These are phyloP conservation scores for Neostapfia colusana DNA, from an alignment of 176 grass and related monocot species.

Conservation along the genomic window DNA sequence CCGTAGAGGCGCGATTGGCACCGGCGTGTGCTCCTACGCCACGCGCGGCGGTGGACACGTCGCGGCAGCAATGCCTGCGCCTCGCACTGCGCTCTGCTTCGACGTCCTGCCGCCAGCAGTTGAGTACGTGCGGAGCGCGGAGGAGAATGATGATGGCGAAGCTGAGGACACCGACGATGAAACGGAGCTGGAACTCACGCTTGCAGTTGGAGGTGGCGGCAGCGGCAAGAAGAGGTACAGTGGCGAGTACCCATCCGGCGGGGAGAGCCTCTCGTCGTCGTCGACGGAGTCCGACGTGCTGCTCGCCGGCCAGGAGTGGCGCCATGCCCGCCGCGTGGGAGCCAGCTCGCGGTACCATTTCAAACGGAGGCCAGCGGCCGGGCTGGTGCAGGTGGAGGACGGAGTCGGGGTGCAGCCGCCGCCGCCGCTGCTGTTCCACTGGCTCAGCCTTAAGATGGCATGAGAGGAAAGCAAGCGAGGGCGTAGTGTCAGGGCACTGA, in stretches of 20 bases:
- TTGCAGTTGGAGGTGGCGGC: slow-evolving; percentile 46
- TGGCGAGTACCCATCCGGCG: slow-evolving; percentile 38
- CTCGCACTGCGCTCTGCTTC: slow-evolving; percentile 46
- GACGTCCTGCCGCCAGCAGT: slow-evolving; percentile 47
- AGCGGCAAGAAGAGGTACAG: slow-evolving; percentile 50
- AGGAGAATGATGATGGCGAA: slow-evolving; percentile 18
- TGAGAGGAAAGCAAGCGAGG: slow-evolving; percentile 17
- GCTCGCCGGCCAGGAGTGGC: slow-evolving; percentile 43
- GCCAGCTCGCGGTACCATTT: slow-evolving; percentile 28
- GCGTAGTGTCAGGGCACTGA: slow-evolving; percentile 29
- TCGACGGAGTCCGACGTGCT: slow-evolving; percentile 65
- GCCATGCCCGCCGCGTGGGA: neutral
- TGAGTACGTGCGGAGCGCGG: slow-evolving; percentile 54
- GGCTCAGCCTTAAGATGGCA: slow-evolving; percentile 73
- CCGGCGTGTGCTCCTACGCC: slow-evolving; percentile 31
- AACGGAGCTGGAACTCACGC: slow-evolving; percentile 61
- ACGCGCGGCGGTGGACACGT: slow-evolving; percentile 28
- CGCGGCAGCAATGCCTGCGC: neutral
- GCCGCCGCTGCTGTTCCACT: slow-evolving; percentile 55
- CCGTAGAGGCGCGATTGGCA: neutral
- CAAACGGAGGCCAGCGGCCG: slow-evolving; percentile 30
- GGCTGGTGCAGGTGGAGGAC: slow-evolving; percentile 26
- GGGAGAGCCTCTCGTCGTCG: slow-evolving; percentile 65
- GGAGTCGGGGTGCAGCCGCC: slow-evolving; percentile 45
- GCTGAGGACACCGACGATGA: slow-evolving; percentile 47